A percentile compares a stretch with the other conserved stretches of the same genome.
Conservation (phyloP, 768 basidiomycete genomes). For the Termitomyces sp. region DNA sequence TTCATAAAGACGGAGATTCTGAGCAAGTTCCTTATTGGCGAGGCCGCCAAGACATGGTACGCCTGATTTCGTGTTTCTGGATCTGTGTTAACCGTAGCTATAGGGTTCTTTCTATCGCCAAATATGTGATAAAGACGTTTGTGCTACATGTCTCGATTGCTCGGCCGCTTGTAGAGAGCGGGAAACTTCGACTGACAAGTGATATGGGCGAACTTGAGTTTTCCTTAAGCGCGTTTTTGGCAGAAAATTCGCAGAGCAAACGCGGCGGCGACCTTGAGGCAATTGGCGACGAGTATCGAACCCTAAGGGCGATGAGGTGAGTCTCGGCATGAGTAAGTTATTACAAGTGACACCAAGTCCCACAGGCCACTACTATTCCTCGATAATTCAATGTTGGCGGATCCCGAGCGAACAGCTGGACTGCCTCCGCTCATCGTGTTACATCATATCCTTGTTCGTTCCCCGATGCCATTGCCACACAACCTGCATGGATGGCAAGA, state of each 20-base stretch:
- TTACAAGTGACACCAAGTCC: conserved; percentile 2
- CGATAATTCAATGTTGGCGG: conserved; percentile 68
- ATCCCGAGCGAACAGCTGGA: conserved; percentile 63
- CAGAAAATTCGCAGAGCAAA: conserved; percentile 51
- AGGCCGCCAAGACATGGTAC: conserved; percentile 73
- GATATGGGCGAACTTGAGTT: conserved; percentile 99
- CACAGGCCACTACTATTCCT: conserved; percentile 84
- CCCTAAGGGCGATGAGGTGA: conserved; percentile 83
- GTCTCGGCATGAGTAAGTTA: conserved; percentile 17
- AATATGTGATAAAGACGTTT: conserved; percentile 81
- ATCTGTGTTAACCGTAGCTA: neutral
- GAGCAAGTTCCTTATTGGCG: conserved; percentile 65
- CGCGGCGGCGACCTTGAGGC: conserved; percentile 66
- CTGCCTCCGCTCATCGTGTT: conserved; percentile 86
- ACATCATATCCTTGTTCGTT: conserved; percentile 89
- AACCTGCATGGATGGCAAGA: conserved; percentile 91
- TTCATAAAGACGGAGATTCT: conserved; percentile 82
- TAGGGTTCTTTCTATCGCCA: conserved; percentile 67
- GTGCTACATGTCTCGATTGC: conserved; percentile 93
- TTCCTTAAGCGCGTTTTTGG: conserved; percentile 76
- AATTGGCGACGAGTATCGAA: conserved; percentile 85
- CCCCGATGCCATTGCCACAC: conserved; percentile 84
- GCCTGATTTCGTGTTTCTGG: conserved; percentile 6
- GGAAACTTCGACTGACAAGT: conserved; percentile 90
- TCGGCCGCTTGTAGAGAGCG: conserved; percentile 85